Conservation (phyloP, 78 protist genomes). For the Protostelium mycophagum region DNA sequence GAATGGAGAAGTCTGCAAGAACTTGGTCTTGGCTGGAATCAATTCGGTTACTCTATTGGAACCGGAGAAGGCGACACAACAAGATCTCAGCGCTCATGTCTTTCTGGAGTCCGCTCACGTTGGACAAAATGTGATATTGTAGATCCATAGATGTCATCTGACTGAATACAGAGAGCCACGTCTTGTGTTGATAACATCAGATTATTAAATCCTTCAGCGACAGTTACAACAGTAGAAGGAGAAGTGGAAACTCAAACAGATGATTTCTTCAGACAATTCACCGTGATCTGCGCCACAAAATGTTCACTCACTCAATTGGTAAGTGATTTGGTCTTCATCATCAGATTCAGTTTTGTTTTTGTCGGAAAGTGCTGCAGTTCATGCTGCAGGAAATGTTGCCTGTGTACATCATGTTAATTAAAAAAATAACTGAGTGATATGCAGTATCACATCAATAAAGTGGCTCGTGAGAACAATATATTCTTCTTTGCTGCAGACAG, state of each 20-base stretch:
- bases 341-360: too few species aligned
- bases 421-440: too few species aligned
- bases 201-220: conserved; percentile 76
- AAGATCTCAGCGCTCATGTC: conserved; percentile 63
- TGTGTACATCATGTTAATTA: too few species aligned
- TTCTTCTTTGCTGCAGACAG: conserved; percentile 32
- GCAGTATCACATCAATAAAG: conserved; percentile 15
- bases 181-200: conserved; percentile 27
- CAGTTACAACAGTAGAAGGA: conserved; percentile 1
- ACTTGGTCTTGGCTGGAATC: conserved; percentile 92
- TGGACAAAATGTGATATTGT: conserved; percentile 33
- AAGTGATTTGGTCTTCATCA: background rate
- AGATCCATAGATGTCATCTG: conserved; percentile 25
- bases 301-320: background rate
- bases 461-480: conserved; percentile 29
- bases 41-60: conserved; percentile 80
- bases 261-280: conserved; percentile 9
- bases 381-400: too few species aligned
- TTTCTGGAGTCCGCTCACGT: conserved; percentile 16
- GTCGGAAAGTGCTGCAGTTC: conserved; percentile 1
- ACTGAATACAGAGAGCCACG: conserved; percentile 40
- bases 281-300: conserved; percentile 37
- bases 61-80: background rate
- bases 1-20: conserved; percentile 89
- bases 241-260: conserved; percentile 15